Conservation (phyloP, 164 flowering plant genomes). For the Vitis cinerea region DNA sequence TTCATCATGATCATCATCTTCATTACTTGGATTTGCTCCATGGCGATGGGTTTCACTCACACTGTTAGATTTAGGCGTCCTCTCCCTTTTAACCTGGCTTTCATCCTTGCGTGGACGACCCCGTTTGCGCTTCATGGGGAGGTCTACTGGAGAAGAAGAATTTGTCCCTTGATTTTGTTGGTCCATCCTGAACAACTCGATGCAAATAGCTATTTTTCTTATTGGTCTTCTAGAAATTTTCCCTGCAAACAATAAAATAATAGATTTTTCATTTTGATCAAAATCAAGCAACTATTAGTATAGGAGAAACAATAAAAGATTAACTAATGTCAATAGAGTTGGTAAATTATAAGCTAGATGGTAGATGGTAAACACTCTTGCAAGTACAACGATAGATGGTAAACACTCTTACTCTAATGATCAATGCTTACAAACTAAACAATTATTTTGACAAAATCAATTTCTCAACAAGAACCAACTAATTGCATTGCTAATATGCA, state of each 20-base stretch:
- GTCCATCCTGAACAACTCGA: conserved; percentile 21
- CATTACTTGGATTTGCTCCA: conserved; percentile 4
- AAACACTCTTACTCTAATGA: too few species aligned
- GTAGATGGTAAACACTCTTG: too few species aligned
- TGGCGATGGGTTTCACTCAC: conserved; percentile 6
- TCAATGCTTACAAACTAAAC: too few species aligned
- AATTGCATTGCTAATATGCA: too few species aligned
- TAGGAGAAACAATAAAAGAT: not conserved
- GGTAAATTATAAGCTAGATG: too few species aligned
- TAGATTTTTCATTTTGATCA: not conserved
- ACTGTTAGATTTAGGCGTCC: conserved; percentile 8
- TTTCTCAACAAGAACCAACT: too few species aligned
- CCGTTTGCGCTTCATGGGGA: conserved; percentile 42
- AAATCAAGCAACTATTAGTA: not conserved
- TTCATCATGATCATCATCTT: conserved; percentile 7
- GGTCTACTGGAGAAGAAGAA: conserved; percentile 18
- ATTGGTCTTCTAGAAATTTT: not conserved
- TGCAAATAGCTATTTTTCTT: not conserved
- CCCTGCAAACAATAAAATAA: conserved; percentile 3
- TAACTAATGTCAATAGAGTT: too few species aligned
- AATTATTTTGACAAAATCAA: too few species aligned
- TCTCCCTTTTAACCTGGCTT: conserved; percentile 15
- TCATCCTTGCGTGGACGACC: conserved; percentile 60
- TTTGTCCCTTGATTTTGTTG: conserved; percentile 21
- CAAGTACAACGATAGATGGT: too few species aligned